Conservation (phyloP, 2,329 filamentous ascomycete species). For the Alternaria triticina region DNA sequence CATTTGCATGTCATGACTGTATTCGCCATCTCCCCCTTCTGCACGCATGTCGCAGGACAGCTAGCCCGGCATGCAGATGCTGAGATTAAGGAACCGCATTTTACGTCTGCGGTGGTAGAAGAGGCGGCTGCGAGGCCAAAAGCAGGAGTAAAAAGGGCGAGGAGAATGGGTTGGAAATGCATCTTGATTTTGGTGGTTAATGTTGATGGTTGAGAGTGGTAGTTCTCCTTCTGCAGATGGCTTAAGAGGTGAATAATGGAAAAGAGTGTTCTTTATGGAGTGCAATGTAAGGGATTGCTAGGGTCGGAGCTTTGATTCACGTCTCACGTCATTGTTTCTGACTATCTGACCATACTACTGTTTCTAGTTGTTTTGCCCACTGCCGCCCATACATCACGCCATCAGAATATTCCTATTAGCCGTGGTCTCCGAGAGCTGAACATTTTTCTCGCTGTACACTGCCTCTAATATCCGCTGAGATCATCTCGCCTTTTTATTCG, state of each 20-base stretch:
- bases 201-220: background rate
- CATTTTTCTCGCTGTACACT: fast-evolving
- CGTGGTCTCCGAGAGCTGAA: background rate
- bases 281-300: background rate
- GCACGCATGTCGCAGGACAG: background rate
- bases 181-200: background rate
- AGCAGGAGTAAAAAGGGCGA: background rate
- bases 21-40: background rate
- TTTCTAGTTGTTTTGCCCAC: background rate
- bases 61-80: background rate
- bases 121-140: background rate
- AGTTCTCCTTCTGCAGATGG: background rate
- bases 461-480: background rate
- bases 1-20: background rate
- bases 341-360: background rate
- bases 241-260: background rate
- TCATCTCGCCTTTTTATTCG: background rate
- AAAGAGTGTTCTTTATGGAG: background rate
- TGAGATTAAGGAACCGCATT: background rate
- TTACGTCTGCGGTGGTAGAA: background rate
- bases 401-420: background rate
- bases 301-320: background rate
- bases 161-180: background rate
- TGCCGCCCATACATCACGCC: background rate
- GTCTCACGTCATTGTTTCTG: background rate